Conservation (phyloP, 179 eudicot genomes). For the Carnegiea gigantea region DNA sequence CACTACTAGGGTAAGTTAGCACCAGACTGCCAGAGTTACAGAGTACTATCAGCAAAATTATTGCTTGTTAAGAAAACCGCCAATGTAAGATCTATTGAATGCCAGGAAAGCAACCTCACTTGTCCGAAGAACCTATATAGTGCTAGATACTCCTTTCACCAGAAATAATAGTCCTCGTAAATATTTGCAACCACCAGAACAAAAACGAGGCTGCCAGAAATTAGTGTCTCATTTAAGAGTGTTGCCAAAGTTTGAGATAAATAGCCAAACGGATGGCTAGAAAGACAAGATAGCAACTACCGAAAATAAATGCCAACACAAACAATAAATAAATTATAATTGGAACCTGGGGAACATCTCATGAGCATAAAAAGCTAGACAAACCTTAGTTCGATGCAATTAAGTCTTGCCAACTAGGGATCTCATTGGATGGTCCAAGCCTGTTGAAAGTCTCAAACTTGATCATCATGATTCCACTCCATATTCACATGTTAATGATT, state of each 20-base stretch:
- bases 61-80: neutral
- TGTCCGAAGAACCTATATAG: neutral
- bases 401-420: neutral
- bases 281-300: too few relatives aligned
- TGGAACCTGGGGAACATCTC: neutral
- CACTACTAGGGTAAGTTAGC: neutral
- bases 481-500: neutral
- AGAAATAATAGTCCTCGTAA: neutral
- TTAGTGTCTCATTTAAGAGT: neutral
- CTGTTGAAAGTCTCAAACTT: neutral
- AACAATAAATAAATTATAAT: neutral
- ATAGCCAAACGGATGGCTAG: neutral
- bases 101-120: neutral
- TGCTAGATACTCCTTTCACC: neutral
- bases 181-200: neutral
- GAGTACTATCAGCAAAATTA: neutral
- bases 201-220: neutral
- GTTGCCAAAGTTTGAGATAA: neutral
- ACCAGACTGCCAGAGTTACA: neutral
- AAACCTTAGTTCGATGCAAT: neutral
- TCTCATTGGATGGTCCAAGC: neutral
- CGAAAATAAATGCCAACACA: neutral
- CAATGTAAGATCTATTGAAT: neutral
- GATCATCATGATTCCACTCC: neutral
- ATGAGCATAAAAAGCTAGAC: neutral